phyloP scores from a whole-genome alignment of 2,329 filamentous ascomycete genomes.

The Septoria linicola region DNA sequence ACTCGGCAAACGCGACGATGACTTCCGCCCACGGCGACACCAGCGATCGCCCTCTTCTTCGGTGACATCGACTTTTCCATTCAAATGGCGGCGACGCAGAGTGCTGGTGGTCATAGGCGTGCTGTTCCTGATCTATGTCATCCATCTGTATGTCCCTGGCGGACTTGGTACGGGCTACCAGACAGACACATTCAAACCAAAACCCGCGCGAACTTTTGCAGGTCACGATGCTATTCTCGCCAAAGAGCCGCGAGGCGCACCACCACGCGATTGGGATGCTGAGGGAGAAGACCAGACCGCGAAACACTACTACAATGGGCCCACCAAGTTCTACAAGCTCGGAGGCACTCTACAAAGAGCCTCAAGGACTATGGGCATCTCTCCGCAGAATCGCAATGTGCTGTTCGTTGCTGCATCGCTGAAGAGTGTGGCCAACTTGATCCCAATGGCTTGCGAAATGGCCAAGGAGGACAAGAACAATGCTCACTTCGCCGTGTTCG shows the following conservation, averaged over 20 bases:
- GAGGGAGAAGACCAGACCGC: constrained; percentile 22
- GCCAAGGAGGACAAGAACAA: constrained; percentile 64
- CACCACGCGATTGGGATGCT: constrained; percentile 22
- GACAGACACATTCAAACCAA: constrained; percentile 2
- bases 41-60: constrained; percentile 14
- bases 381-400: constrained; percentile 64
- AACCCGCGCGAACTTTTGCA: constrained; percentile 10
- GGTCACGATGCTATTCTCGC: constrained; percentile 17
- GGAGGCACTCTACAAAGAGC: constrained; percentile 62
- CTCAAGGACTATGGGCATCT: constrained; percentile 53
- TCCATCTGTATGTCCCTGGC: constrained; percentile 14
- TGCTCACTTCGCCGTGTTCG: constrained; percentile 80
- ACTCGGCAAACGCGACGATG: constrained; percentile 65
- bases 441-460: constrained; percentile 89
- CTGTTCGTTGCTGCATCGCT: constrained; percentile 76
- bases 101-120: constrained; percentile 31
- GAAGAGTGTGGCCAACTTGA: constrained; percentile 67
- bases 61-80: constrained; percentile 26
- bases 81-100: constrained; percentile 52
- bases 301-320: constrained; percentile 63
- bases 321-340: constrained; percentile 67
- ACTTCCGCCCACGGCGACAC: constrained; percentile 43
- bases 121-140: constrained; percentile 11
- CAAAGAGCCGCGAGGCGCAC: constrained; percentile 29
- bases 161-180: not conserved